Evolutionary conservation across 768 basidiomycete genomes (phyloP), one percentile per base, ranked within the genome.

Genomic region (Lactarius pseudohatsudake): DNA sequence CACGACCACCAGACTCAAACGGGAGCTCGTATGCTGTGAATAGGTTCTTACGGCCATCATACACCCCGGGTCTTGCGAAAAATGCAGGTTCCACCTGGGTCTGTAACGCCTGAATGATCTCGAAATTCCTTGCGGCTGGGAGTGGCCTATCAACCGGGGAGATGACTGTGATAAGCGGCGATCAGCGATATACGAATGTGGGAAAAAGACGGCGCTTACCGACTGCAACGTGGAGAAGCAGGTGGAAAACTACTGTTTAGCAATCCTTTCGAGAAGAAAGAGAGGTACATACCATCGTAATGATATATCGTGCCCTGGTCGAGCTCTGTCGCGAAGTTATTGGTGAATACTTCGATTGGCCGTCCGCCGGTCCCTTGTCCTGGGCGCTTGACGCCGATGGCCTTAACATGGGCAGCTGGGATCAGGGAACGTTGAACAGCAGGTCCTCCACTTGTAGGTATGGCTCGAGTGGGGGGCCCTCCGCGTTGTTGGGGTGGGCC

Each of bases 21-120:
- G 86, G 84, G 10, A 92, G 79, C 64, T 83, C 80, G 45, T 83
- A 79, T 16, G 85, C 77, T 28, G 87, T 80, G 71, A 90, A 94
- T 57, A 87, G 74, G 68, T 92, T 93, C 75, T 92, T 93, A 50
- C 89, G 81, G 0, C 91, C 91, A 65, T 93, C 92, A 66, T 92
- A 93, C 2, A 85, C 91, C 20, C 81, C 87, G 16, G 81, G 84
- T 11, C 89, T 90, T 3, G 84, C 90, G 72, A 94, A 94, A 26
- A 90, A 78, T n/a, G 82, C 76, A 0, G 85, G 86, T 1, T 85
- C 84, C 4, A 83, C 79, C 0, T 77, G 74, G 4, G 77, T 79
- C 73, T 94, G 92, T 16, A 94, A 74, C 18, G 78, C 78, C 16
- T 81, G 80, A 57, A 94, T 86, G 11, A 94, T 76, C 16, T 88